phyloP scores from a whole-genome alignment of 2,329 filamentous ascomycete species.

The Colletotrichum magnum region DNA sequence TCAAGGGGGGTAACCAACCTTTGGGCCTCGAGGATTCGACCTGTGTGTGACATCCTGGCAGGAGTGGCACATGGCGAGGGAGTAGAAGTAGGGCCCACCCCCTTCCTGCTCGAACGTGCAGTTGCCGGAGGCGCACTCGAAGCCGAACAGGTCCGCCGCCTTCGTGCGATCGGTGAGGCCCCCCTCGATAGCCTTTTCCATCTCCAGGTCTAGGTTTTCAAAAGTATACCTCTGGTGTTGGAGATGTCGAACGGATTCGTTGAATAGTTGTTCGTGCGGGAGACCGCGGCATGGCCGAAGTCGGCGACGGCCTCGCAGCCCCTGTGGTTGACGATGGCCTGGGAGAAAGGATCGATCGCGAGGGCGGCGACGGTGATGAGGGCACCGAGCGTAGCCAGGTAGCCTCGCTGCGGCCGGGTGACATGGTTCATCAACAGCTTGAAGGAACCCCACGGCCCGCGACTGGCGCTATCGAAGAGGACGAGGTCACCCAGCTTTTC shows the following conservation, averaged over 20 bases:
- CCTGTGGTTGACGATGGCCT: constrained; percentile 11
- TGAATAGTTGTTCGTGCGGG: constrained; percentile 6
- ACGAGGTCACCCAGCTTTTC: constrained; percentile 1
- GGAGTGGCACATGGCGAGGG: constrained; percentile 13
- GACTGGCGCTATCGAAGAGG: constrained; percentile 2
- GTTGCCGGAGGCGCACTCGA: constrained; percentile 11
- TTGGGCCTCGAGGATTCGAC: neutral
- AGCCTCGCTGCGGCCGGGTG: neutral
- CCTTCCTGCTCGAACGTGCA: constrained; percentile 15
- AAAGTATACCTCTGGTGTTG: too few relatives aligned
- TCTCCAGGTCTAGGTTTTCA: neutral
- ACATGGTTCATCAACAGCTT: neutral
- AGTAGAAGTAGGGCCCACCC: constrained; percentile 4
- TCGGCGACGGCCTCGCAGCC: neutral
- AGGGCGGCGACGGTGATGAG: constrained; percentile 14
- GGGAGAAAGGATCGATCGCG: constrained; percentile 16
- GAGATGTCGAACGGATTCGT: neutral
- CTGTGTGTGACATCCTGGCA: constrained; percentile 4
- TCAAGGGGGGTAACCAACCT: too few relatives aligned
- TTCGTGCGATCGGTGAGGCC: neutral
- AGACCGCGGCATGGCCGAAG: neutral
- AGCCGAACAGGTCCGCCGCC: neutral
- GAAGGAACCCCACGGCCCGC: constrained; percentile 7
- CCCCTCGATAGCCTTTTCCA: neutral
- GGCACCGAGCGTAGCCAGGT: constrained; percentile 10